Base-by-base conservation (phyloP, 2,329 filamentous ascomycete species). In the Passalora sequoiae region DNA sequence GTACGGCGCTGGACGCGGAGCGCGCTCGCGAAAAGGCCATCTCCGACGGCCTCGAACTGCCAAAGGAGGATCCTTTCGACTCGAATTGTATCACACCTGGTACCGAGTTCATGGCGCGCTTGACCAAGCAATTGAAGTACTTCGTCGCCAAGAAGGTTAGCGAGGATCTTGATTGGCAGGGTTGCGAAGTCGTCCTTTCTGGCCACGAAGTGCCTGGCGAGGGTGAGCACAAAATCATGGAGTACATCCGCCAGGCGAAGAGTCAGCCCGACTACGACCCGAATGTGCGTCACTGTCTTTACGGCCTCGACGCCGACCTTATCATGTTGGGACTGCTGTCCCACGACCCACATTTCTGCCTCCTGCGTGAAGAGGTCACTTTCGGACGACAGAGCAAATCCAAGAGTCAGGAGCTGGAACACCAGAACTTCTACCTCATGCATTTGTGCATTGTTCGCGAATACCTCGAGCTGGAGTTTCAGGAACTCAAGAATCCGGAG, bases 201-300 rank as follows among this genome's bases (percentile, higher is more conserved):
- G 92, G 94, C 42, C 94, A 98, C 63, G 94, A 98, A 67, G 91
- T 97, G 19, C 92, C 92, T 5, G 92, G 92, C 58, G 94, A 98
- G 69, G 92, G 92, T 59, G 92, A 98, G 68, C 92, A 98, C 74
- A 98, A 98, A 72, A 95, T 98, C 69, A 98, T 98, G 92, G 94
- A 98, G 69, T 98, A 98, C 68, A 98, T 98, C 66, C 86, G 92
- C 57, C 87, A 94, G 67, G 87, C 92, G 50, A 97, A 97, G 74
- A 89, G 91, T 37, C 92, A 98, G 67, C 86, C 86, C 2, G 80
- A 83, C 51, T 98, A 98, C 67, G 83, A 95, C 65, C 78, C 87
- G 38, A 97, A 98, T 60, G 80, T 95, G 50, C 86, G 92, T 45
- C 92, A 98, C 69, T 98, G 94, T 68, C 75, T 98, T 51, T 98